Evolutionary conservation across 257 asterid species (phyloP).

Genomic region (Forsythia viridissima): DNA sequence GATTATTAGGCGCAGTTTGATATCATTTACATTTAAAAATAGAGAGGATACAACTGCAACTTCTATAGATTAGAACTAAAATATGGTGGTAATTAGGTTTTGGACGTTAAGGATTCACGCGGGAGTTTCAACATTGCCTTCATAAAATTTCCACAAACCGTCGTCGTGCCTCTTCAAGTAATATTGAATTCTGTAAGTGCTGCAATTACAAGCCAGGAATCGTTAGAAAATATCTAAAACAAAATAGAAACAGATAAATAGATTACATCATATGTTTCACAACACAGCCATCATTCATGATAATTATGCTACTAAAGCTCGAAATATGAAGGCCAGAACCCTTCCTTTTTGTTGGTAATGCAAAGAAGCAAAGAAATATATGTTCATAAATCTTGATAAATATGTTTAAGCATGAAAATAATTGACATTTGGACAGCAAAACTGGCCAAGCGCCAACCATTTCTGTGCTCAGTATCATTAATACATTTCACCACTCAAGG

Average conservation of each 20-base stretch:
- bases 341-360: neutral
- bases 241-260: neutral
- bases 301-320: neutral
- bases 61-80: slow-evolving; percentile 2
- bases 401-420: neutral
- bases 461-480: neutral
- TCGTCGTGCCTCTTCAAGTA: slow-evolving; percentile 73
- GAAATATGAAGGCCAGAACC: neutral
- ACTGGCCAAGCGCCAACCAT: slow-evolving; percentile 4
- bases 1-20: slow-evolving; percentile 24
- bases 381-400: neutral
- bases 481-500: slow-evolving; percentile 5
- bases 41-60: slow-evolving; percentile 3
- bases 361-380: neutral
- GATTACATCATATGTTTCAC: neutral
- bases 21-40: slow-evolving; percentile 39
- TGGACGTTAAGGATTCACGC: slow-evolving; percentile 33
- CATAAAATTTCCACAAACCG: slow-evolving; percentile 87
- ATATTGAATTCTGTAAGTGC: slow-evolving; percentile 85
- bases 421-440: neutral
- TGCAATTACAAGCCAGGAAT: slow-evolving; percentile 42
- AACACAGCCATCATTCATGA: neutral
- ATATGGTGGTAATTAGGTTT: slow-evolving; percentile 15
- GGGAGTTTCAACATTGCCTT: slow-evolving; percentile 63
- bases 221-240: slow-evolving; percentile 11